Conservation (phyloP, 2,329 filamentous ascomycete genomes). For the Didymella lethalis region DNA sequence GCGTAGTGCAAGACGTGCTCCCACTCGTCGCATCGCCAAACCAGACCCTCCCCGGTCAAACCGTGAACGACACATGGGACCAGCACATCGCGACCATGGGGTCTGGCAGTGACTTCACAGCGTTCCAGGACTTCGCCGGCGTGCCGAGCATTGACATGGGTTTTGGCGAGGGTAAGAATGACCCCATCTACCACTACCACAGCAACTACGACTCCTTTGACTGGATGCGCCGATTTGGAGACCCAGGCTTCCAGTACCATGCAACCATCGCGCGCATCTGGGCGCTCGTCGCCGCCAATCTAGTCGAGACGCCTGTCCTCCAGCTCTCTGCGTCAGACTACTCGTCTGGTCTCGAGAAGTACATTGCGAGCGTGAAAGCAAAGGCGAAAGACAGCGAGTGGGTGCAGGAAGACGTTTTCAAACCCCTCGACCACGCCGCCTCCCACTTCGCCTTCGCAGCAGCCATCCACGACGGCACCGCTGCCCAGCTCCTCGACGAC, state of each 20-base stretch:
- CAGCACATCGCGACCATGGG: slow-evolving; percentile 64
- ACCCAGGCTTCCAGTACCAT: slow-evolving; percentile 68
- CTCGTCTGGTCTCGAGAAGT: slow-evolving; percentile 51
- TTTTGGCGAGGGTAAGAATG: slow-evolving; percentile 49
- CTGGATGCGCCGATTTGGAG: slow-evolving; percentile 84
- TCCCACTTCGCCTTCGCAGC: slow-evolving; percentile 58
- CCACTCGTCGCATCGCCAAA: slow-evolving; percentile 63
- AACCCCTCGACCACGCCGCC: slow-evolving; percentile 59
- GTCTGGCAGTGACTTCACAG: slow-evolving; percentile 61
- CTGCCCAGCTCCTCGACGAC: slow-evolving; percentile 57
- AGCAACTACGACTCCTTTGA: slow-evolving; percentile 83
- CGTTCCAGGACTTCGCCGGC: slow-evolving; percentile 62
- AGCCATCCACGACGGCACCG: slow-evolving; percentile 60
- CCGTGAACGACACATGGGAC: slow-evolving; percentile 70
- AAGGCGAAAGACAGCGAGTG: slow-evolving; percentile 34
- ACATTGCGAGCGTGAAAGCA: slow-evolving; percentile 53
- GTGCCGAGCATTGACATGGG: slow-evolving; percentile 59
- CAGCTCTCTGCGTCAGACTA: slow-evolving; percentile 59
- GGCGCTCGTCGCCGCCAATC: slow-evolving; percentile 55
- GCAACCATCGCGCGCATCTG: slow-evolving; percentile 57
- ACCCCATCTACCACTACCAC: slow-evolving; percentile 77
- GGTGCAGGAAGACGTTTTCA: slow-evolving; percentile 42
- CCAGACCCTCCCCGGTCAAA: slow-evolving; percentile 74
- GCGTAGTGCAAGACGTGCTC: slow-evolving; percentile 61
- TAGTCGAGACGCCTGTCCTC: slow-evolving; percentile 58